Base-by-base conservation (phyloP, 2,329 filamentous ascomycete genomes). In the Botrytis galanthina region DNA sequence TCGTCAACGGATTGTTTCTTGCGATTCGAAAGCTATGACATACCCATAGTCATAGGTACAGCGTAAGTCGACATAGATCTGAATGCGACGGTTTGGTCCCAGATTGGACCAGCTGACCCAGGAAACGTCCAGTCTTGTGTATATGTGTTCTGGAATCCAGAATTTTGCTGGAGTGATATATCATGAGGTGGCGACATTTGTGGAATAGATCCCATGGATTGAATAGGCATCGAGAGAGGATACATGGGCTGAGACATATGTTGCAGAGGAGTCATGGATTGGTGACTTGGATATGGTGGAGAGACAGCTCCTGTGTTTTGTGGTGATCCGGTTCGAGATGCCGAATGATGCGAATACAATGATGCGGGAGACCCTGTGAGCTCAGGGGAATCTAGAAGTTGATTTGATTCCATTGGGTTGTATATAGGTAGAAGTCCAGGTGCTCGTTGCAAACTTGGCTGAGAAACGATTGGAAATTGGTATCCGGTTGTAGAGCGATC, bases 41-140 rank as follows among this genome's bases (percentile, higher is more conserved):
- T 57, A 57, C 51, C n/a, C n/a, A 57, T 57, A 57, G 51, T 57
- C 51, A 57, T 57, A 57, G 51, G 51, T 57, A 57, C 51, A 57
- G 51, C 51, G n/a, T 57, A 57, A 57, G 51, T 57, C 51, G 51
- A 57, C 51, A 57, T 57, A 32, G 51, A 7, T 57, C 51, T 57
- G n/a, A 57, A 57, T 57, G 51, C 51, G 51, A 57, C 51, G 51
- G n/a, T 9, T 57, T 57, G 51, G 51, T 57, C 51, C 51, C 51
- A 57, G 14, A 57, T 57, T 57, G 51, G 51, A 57, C 51, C 51
- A 32, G 51, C 51, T 57, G 51, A 57, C n/a, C 51, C 51, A 32
- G 51, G n/a, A 29, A 57, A 57, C n/a, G 51, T 29, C 51, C 51
- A 57, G 51, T 57, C 51, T 18, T 57, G 51, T 57, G 51, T 57